phyloP scores from a whole-genome alignment of 2,329 filamentous ascomycete genomes.

The Chlorencoelia australis region DNA sequence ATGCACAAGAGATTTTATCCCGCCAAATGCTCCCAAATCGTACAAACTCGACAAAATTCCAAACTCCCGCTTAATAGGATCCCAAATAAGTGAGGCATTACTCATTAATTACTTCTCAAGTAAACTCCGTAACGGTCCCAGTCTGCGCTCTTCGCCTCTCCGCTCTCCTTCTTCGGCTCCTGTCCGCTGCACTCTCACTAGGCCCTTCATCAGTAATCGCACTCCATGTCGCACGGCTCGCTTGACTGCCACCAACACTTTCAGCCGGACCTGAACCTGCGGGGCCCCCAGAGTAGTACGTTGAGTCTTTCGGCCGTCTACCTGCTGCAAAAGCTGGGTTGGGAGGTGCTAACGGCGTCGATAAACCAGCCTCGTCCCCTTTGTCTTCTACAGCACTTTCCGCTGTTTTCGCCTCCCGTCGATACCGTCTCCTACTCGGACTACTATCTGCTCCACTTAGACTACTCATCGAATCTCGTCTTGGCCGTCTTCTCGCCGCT shows the following conservation, averaged over 20 bases:
- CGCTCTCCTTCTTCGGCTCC: conserved; percentile 43
- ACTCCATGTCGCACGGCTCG: conserved; percentile 26
- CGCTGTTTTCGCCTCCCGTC: conserved; percentile 38
- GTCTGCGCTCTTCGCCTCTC: conserved; percentile 37
- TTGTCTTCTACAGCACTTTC: conserved; percentile 28
- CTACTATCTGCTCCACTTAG: conserved; percentile 46
- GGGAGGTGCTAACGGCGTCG: conserved; percentile 38
- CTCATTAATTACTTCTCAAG: no score
- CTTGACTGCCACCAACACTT: conserved; percentile 21
- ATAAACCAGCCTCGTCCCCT: conserved; percentile 17
- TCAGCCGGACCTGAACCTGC: conserved; percentile 18
- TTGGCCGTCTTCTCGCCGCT: conserved; percentile 28
- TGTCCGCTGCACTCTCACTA: conserved; percentile 35
- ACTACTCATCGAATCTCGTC: conserved; percentile 45
- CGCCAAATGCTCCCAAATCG: no score
- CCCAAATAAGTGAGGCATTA: no score
- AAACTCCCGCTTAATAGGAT: no score
- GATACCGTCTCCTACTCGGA: conserved; percentile 38
- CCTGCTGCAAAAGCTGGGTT: conserved; percentile 46
- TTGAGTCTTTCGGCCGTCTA: conserved; percentile 46
- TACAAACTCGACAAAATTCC: no score
- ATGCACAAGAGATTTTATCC: no score
- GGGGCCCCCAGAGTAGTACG: conserved; percentile 47
- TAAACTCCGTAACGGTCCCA: conserved; percentile 18
- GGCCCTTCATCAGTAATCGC: conserved; percentile 23